Evolutionary conservation across 1,284 basidiomycete genomes (phyloP), one percentile per base, ranked within the genome.

Genomic region (Laetiporus sulphureus): DNA sequence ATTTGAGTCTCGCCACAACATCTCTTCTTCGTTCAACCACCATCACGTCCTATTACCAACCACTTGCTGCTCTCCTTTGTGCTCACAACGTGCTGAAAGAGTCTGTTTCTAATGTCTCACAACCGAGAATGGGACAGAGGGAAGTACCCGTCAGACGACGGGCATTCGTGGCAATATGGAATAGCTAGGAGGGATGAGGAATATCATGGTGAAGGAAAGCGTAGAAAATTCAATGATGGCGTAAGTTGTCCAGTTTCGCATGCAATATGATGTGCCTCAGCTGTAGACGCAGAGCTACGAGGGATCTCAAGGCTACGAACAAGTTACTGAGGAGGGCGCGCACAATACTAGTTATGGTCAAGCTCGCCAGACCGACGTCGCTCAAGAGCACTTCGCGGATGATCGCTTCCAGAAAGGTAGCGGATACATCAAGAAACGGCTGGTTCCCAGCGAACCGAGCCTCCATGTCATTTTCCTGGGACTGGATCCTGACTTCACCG

Each of bases 391-490:
- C 47, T 42, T 33, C 11, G 6, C 54, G n/a, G 72, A 74, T 52
- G 66, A 68, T 49, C 53, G 57, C 45, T 54, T 63, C 52, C 48
- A 63, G 50, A 48, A 64, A 54, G 71, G 67, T 32, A 48, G 63
- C 52, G 68, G 65, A 41, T 71, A 71, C 56, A 59, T 56, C 57
- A 85, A 85, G 67, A 86, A 88, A 60, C 80, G 82, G 34, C 70
- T 85, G 37, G 69, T 76, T 41, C 79, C 85, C 21, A 88, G 84
- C 52, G 85, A 90, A 59, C 81, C 86, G 39, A 89, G 83, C 59
- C 79, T 83, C 20, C 87, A 95, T 66, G 83, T 95, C 56, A 93
- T 94, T 55, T 92, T 94, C 62, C 77, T 94, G 41, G 91, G 91
- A 37, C 66, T 95, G 42, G 91, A 95, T 61, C 77, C 81, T 40